Percentiles rank a stretch among this genome's conserved stretches.
These are phyloP conservation scores for Lichtheimia ornata DNA, from an alignment of 371 early-diverging fungal species.

Conservation along the genomic window DNA sequence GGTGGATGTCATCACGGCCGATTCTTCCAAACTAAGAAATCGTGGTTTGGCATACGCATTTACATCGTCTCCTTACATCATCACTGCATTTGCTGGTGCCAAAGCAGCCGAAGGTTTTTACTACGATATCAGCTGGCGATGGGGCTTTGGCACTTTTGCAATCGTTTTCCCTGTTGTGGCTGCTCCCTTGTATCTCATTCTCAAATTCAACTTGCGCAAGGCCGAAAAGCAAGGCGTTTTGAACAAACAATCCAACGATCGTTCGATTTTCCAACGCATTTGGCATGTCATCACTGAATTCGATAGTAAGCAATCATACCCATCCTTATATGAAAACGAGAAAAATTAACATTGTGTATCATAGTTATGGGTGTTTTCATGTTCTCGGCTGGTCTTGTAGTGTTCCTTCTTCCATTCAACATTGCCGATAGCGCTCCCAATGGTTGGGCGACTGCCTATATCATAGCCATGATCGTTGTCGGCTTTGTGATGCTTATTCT, in stretches of 20 bases:
- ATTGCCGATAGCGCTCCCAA: conserved; percentile 20
- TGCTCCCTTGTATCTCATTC: conserved; percentile 17
- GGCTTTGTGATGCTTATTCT: conserved; percentile 16
- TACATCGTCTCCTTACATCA: conserved; percentile 22
- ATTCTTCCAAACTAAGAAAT: conserved; percentile 15
- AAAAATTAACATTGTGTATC: background rate
- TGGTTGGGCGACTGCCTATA: conserved; percentile 20
- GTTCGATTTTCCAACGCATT: conserved; percentile 4
- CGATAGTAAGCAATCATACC: conserved; percentile 11
- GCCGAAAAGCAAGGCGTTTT: conserved; percentile 14
- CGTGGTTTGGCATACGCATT: conserved; percentile 21
- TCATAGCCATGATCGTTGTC: conserved; percentile 22
- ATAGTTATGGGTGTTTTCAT: conserved; percentile 17
- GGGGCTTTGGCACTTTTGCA: conserved; percentile 23
- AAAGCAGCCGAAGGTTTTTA: conserved; percentile 20
- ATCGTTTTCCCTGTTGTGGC: conserved; percentile 21
- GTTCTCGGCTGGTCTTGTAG: conserved; percentile 18
- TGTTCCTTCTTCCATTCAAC: conserved; percentile 20
- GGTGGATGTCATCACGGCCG: conserved; percentile 21
- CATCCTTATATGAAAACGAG: background rate
- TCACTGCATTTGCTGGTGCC: conserved; percentile 21
- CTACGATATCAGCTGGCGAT: conserved; percentile 20
- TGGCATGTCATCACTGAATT: conserved; percentile 17
- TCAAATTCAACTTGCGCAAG: conserved; percentile 19
- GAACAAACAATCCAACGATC: background rate